Evolutionary conservation across 257 asterid species (phyloP), one percentile per base, ranked within the genome.

Genomic region (Capsicum chinense): DNA sequence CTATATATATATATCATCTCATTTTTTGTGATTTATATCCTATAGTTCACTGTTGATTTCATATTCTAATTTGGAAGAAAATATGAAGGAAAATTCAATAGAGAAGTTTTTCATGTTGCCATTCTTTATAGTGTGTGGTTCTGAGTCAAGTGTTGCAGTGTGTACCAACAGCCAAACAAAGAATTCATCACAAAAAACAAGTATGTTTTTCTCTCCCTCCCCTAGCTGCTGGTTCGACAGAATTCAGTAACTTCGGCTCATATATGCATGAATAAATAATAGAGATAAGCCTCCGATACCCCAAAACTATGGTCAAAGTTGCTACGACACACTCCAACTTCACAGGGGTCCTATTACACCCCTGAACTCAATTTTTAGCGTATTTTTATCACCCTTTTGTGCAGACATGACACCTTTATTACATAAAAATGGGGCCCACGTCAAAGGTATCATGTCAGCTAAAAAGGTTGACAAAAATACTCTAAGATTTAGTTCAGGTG

Each of bases 101-200:
- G 78, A 81, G 50, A 81, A 81, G 62, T 63, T 81, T 21, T 50
- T 81, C 3, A 63, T 81, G 17, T 62, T 81, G 50, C 84, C 84
- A 63, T 63, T 81, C 60, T 81, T 4, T 67, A 0, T 81, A 12
- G 63, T n/a, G 0, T 81, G 84, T 81, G 15, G 59, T 63, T 63
- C 84, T 21, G 10, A 63, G 12, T 52, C 74, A 50, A 67, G 74
- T 62, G 63, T 81, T 21, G 11, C 1, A 67, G 44, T 52, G 50
- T 6, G 26, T 3, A 26, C 16, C 47, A 13, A 3, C 9, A 62
- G 6, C 47, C 84, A 81, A 52, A 81, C 56, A 3, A 81, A 81
- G 62, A 81, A 81, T 52, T 37, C 81, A 76, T 0, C 64, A 0
- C 26, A 5, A 17, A 52, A 1, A 78, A 54, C 3, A 78, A 78